Evolutionary conservation across 1,284 basidiomycete species (phyloP).

Genomic region (Thelephora terrestris): DNA sequence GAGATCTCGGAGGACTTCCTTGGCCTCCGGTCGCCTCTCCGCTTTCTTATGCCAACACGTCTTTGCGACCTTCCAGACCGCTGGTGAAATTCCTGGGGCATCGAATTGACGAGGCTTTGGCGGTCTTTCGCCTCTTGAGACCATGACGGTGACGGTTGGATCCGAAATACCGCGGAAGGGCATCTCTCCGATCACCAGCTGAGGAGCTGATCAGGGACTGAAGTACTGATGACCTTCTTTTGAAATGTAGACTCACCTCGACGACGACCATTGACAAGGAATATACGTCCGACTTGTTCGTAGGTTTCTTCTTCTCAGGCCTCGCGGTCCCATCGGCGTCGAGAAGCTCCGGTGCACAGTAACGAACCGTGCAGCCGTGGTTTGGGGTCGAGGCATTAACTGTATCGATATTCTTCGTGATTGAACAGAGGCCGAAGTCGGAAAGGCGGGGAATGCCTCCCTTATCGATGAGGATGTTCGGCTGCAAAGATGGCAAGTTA

Average conservation of each 20-base stretch:
- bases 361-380: background rate
- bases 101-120: no score
- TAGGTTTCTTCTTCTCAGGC: background rate
- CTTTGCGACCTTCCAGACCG: conserved; percentile 1
- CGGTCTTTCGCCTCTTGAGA: no score
- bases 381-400: background rate
- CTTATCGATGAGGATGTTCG: conserved; percentile 3
- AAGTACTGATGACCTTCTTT: background rate
- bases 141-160: no score
- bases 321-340: background rate
- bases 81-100: background rate
- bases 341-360: conserved; percentile 2
- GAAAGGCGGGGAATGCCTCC: background rate
- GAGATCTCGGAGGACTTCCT: background rate
- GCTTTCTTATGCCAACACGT: conserved; percentile 1
- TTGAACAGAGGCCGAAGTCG: conserved; percentile 3
- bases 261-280: conserved; percentile 5
- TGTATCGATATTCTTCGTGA: background rate
- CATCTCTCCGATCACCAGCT: background rate
- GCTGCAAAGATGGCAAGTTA: background rate
- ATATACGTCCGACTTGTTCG: conserved; percentile 1
- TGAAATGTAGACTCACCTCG: background rate
- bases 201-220: background rate
- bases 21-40: background rate
- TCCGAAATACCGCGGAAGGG: no score